Base-by-base conservation (phyloP, 768 basidiomycete genomes). In the Lactarius pseudohatsudake region DNA sequence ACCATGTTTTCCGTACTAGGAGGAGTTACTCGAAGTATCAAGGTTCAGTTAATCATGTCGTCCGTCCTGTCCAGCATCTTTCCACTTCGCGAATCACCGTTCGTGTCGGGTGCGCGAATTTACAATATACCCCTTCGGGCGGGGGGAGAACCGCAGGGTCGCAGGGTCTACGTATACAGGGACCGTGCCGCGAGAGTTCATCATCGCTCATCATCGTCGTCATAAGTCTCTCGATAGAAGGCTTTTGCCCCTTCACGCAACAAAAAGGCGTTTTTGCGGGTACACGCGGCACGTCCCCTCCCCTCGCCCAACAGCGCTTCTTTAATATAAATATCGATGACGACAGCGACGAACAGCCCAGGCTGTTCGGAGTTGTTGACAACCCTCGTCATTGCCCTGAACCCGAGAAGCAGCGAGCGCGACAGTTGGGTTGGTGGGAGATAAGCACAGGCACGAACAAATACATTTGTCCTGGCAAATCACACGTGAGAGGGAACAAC, bases 171-270 rank as follows among this genome's bases (percentile, higher is more conserved):
- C 50, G 50, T 53, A 53, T 53, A 10, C 50, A 53, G 13, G n/a
- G 50, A 26, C 26, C 13, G 20, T 7, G 26, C 26, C 22, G 30
- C 22, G 22, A 55, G 41, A 20, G 36, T 22, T 58, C 20, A 59
- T 38, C 36, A 38, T 38, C 36, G 36, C 11, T 58, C 20, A 59
- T 38, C 36, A 38, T 62, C 38, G 38, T 65, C 65, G 65, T 66
- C 65, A 66, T 66, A 66, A 62, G 65, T 66, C 65, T 58, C 18
- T 38, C 57, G 47, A 66, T 58, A 41, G 65, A 66, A 62, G 57
- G 16, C 18, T 2, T 18, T 56, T 32, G 30, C 1, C 30, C n/a
- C 30, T 16, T 54, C 26, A 56, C 55, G 55, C 30, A 56, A 20
- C 30, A 56, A 55, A 56, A 56, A 34, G 55, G 55, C 30, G 13